phyloP scores from a whole-genome alignment of 441 rosid genomes.

The Bocquillonia castaneifolia region DNA sequence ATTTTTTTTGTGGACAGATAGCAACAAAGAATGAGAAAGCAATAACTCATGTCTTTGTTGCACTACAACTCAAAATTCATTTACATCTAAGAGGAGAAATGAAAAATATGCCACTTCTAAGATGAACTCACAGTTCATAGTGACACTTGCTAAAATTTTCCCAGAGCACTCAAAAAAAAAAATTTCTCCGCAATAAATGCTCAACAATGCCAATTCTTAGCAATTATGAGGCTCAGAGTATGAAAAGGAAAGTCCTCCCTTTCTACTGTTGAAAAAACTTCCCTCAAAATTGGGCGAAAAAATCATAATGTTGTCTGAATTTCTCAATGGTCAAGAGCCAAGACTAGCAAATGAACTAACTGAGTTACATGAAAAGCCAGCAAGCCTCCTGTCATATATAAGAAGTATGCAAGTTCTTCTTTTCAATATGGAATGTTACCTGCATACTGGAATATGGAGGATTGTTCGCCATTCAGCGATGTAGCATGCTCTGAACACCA shows the following conservation, averaged over 20 bases:
- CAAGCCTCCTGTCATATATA: neutral
- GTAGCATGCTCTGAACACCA: slow-evolving; percentile 26
- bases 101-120: neutral
- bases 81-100: neutral
- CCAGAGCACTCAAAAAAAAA: neutral
- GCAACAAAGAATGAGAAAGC: neutral
- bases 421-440: slow-evolving; percentile 35
- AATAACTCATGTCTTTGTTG: neutral
- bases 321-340: neutral
- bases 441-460: slow-evolving; percentile 63
- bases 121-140: slow-evolving; percentile 1
- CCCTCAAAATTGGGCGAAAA: neutral
- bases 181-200: neutral
- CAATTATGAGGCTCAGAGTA: neutral
- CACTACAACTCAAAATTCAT: neutral
- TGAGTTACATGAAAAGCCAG: neutral
- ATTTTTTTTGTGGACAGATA: neutral
- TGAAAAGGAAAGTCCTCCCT: neutral
- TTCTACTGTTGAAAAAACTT: neutral
- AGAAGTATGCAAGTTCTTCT: neutral
- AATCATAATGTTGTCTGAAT: neutral
- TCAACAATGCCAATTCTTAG: neutral
- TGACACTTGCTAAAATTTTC: neutral
- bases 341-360: neutral
- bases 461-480: slow-evolving; percentile 64